phyloP scores from a whole-genome alignment of 768 basidiomycete species.

The Auricularia sp. region DNA sequence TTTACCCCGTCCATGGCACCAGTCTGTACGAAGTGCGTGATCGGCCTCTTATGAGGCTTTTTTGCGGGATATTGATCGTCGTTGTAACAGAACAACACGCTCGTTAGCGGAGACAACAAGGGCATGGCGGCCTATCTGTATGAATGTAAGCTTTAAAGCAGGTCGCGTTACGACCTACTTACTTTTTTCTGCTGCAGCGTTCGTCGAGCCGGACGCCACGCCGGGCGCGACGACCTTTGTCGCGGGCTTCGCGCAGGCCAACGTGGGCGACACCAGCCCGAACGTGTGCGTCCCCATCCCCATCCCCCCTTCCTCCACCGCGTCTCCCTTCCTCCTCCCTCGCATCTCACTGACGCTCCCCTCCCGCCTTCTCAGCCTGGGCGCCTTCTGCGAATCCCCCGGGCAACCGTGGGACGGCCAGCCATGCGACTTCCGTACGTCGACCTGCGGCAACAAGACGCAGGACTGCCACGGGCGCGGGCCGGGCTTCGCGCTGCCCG shows the following conservation, averaged over 20 bases:
- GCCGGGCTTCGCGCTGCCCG: constrained; percentile 49
- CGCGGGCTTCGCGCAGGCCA: constrained; percentile 73
- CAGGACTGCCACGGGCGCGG: constrained; percentile 66
- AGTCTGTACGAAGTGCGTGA: constrained; percentile 56
- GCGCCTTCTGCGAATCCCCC: constrained; percentile 70
- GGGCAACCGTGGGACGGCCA: constrained; percentile 58
- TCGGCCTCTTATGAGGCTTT: too few species aligned
- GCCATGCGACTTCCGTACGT: constrained; percentile 58
- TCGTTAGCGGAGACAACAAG: constrained; percentile 77
- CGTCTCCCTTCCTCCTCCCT: too few species aligned
- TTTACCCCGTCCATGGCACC: constrained; percentile 73
- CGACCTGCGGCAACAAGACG: constrained; percentile 63
- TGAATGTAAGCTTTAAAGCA: constrained; percentile 30
- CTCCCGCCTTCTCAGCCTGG: constrained; percentile 30
- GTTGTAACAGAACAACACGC: constrained; percentile 56
- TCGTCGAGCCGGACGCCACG: constrained; percentile 44
- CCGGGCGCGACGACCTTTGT: constrained; percentile 65
- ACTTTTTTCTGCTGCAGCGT: constrained; percentile 27
- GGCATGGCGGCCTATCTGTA: constrained; percentile 78
- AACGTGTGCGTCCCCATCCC: background rate
- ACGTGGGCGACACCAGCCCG: constrained; percentile 62
- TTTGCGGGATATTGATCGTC: background rate
- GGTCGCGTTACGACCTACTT: constrained; percentile 1
- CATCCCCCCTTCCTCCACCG: too few species aligned
- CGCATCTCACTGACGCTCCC: too few species aligned